Conservation (phyloP, 2,329 filamentous ascomycete genomes). For the Cladosporium sp. region DNA sequence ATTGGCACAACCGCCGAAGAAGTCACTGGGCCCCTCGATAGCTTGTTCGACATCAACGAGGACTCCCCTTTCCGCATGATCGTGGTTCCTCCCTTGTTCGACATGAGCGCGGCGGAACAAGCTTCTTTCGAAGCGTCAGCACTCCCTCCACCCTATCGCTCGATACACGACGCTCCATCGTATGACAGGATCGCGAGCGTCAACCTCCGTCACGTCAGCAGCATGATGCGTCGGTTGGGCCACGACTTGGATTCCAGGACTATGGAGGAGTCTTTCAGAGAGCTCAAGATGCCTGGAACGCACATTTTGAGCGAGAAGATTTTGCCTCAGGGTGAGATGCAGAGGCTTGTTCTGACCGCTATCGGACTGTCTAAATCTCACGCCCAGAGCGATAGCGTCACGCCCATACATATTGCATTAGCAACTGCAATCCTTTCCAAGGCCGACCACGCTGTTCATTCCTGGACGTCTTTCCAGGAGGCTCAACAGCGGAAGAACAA, state of each 20-base stretch:
- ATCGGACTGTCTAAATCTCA: constrained; percentile 46
- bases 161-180: constrained; percentile 13
- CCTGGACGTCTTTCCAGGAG: constrained; percentile 10
- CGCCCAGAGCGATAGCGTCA: constrained; percentile 27
- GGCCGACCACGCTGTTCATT: constrained; percentile 18
- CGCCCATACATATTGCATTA: constrained; percentile 34
- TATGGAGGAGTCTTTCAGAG: constrained; percentile 13
- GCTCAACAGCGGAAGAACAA: not conserved
- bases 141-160: constrained; percentile 6
- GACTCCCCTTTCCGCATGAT: constrained; percentile 51
- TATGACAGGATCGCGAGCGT: constrained; percentile 42
- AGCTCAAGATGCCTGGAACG: constrained; percentile 21
- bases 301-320: constrained; percentile 49
- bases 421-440: constrained; percentile 19
- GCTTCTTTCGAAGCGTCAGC: constrained; percentile 11
- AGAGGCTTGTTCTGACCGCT: constrained; percentile 53
- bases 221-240: constrained; percentile 51
- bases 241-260: not conserved
- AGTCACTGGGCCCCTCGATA: constrained; percentile 10
- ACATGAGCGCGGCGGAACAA: constrained; percentile 17
- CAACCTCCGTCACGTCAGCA: constrained; percentile 61
- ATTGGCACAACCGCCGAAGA: constrained; percentile 69
- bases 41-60: constrained; percentile 42
- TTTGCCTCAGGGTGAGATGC: constrained; percentile 57
- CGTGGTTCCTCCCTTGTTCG: constrained; percentile 48